Base-by-base conservation (phyloP, 768 basidiomycete genomes). In the Boletus rex-veris region DNA sequence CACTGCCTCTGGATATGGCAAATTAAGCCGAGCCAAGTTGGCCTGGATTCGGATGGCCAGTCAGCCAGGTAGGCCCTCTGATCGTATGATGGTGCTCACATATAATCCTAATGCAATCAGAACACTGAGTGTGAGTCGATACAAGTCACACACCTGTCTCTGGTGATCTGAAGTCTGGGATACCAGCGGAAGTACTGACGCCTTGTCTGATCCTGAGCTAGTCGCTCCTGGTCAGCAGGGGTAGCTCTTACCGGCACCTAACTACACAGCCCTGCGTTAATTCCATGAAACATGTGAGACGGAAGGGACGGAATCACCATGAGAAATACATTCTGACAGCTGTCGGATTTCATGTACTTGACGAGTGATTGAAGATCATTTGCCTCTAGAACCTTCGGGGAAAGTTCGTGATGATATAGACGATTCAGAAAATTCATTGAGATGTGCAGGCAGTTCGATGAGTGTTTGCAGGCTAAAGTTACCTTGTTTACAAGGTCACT, bases 1-100 rank as follows among this genome's bases (percentile, higher is more conserved):
- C 30, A 98, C 94, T 0, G 95, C 95, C 64, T 98, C 95, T 0
- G 95, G 93, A 62, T 88, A 84, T n/a, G 93, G 94, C 14, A 92
- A 78, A 16, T 87, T 86, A 40, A 92, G 71, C 57, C 84, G 77
- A 26, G 85, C 82, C 31, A 92, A 78, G 64, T 92, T 91, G 11
- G 88, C 81, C 90, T 92, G 65, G 43, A 42, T 47, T 18, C 6
- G 42, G 28, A 24, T 37, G 18, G 14, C 19, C 18, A 33, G 50
- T 57, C 48, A 62, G 33, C 15, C 30, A 41, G 15, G 35, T 26
- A 28, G 8, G 14, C 0, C 16, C 31, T 7, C 35, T 4, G 31
- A 15, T 18, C 39, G 7, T 8, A 19, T 24, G 31, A 24, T 18
- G n/a, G 16, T 50, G 47, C 69, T 62, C 51, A 68, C 70, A n/a